Conservation (phyloP, 352 stramenopile species). For the Phytopythium aichiense region DNA sequence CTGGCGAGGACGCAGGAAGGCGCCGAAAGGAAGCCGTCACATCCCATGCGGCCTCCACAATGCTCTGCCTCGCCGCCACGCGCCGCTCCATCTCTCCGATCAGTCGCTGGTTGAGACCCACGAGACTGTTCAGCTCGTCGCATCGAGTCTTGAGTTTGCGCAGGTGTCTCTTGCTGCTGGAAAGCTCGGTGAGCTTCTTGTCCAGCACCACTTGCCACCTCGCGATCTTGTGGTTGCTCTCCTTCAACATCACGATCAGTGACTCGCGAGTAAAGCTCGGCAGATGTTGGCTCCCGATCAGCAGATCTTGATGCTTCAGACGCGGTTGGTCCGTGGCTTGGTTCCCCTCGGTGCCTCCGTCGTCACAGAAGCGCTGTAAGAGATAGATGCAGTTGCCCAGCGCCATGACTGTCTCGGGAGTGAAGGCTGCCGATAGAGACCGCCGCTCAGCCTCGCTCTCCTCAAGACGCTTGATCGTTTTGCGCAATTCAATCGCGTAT, state of each 20-base stretch:
- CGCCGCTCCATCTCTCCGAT: constrained; percentile 42
- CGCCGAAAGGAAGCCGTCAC: constrained; percentile 33
- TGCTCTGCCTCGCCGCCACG: constrained; percentile 23
- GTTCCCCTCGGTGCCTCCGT: constrained; percentile 5
- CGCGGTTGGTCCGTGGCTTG: constrained; percentile 20
- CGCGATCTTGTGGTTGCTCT: constrained; percentile 44
- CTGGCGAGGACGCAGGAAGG: constrained; percentile 8
- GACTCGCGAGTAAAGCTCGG: constrained; percentile 7
- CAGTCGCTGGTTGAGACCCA: constrained; percentile 37
- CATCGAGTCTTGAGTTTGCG: constrained; percentile 34
- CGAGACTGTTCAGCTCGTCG: constrained; percentile 40
- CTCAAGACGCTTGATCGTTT: constrained; percentile 10
- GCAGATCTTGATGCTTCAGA: not conserved
- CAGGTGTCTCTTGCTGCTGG: constrained; percentile 36
- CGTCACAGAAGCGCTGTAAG: constrained; percentile 38
- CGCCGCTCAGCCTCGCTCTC: constrained; percentile 9
- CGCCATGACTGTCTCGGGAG: constrained; percentile 24
- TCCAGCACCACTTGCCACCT: constrained; percentile 44
- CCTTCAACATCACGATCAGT: constrained; percentile 8
- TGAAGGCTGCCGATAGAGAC: constrained; percentile 7
- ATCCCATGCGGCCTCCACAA: constrained; percentile 37
- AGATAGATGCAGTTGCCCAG: constrained; percentile 44
- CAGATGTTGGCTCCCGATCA: constrained; percentile 6
- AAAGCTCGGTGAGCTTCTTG: constrained; percentile 39
- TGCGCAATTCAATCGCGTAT: not conserved